Conservation (phyloP, 78 protist species). For the Trichosphaerium sp. region DNA sequence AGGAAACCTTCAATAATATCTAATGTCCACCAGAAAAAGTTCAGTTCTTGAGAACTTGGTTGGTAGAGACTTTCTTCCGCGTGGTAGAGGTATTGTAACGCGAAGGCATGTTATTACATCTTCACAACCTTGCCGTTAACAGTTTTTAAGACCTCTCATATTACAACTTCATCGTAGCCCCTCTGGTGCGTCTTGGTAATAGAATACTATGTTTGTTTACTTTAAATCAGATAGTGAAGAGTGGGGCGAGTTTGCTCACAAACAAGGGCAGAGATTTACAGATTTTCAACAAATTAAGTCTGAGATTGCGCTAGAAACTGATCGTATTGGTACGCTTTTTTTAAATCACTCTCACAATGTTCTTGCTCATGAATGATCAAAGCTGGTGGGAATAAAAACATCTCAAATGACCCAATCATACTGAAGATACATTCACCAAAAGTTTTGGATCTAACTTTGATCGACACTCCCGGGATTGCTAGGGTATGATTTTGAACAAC, state of each 20-base stretch:
- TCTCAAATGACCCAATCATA: slow-evolving; percentile 72
- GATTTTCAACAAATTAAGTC: slow-evolving; percentile 55
- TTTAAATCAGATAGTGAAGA: slow-evolving; percentile 1
- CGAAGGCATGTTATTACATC: too few relatives aligned
- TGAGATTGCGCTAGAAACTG: slow-evolving; percentile 64
- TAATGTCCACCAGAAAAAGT: slow-evolving; percentile 67
- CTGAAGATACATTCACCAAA: slow-evolving; percentile 73
- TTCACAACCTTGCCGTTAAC: too few relatives aligned
- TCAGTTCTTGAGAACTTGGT: slow-evolving; percentile 70
- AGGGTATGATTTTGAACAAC: slow-evolving; percentile 58
- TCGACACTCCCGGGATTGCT: slow-evolving; percentile 96
- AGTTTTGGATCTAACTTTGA: slow-evolving; percentile 87
- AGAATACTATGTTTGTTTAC: background rate
- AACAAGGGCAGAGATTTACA: slow-evolving; percentile 29
- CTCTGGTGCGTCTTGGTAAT: too few relatives aligned
- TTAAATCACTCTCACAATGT: too few relatives aligned
- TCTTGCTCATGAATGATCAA: too few relatives aligned
- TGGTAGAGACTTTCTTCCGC: slow-evolving; percentile 64
- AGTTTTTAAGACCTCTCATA: slow-evolving; percentile 76
- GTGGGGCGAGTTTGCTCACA: slow-evolving; percentile 78
- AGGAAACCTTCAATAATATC: background rate
- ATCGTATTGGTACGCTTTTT: too few relatives aligned
- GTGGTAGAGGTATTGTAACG: slow-evolving; percentile 76
- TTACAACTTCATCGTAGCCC: slow-evolving; percentile 46
- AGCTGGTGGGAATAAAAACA: slow-evolving; percentile 59